A percentile compares a stretch with the other conserved stretches of the same genome.
Conservation (phyloP, 345 rosid species). For the Camelina hispida region DNA sequence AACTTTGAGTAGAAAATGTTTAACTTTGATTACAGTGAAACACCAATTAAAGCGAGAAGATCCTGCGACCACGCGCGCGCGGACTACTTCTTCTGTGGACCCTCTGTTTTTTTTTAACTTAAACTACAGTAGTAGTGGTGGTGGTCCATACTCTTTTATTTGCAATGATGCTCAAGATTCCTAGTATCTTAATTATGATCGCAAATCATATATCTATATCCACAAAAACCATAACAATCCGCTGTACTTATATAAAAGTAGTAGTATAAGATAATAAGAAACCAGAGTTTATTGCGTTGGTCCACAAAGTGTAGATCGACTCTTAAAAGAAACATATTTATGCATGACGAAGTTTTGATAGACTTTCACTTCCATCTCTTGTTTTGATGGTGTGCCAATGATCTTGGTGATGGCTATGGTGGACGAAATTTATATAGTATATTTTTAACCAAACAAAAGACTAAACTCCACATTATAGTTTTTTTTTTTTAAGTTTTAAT, state of each 20-base stretch:
- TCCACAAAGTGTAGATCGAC: not conserved
- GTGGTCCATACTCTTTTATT: constrained; percentile 33
- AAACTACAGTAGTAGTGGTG: constrained; percentile 9
- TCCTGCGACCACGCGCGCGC: constrained; percentile 44
- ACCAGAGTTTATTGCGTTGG: not conserved
- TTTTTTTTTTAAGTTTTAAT: no score
- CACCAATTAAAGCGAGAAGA: constrained; percentile 39
- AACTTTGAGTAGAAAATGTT: not conserved
- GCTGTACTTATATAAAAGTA: not conserved
- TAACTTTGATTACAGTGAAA: constrained; percentile 36
- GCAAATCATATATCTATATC: constrained; percentile 25
- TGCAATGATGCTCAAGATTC: constrained; percentile 41
- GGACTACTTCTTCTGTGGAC: constrained; percentile 34
- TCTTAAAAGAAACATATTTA: not conserved
- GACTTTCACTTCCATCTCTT: not conserved
- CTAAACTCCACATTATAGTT: no score
- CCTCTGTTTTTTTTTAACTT: constrained; percentile 25
- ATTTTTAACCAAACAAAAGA: not conserved
- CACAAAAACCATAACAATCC: not conserved
- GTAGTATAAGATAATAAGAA: not conserved
- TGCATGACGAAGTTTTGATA: not conserved
- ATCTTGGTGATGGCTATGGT: not conserved
- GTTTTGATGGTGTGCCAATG: not conserved
- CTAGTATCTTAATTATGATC: constrained; percentile 38
- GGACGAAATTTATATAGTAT: not conserved